phyloP scores from a whole-genome alignment of 2,329 filamentous ascomycete genomes.

The Rugonectria rugulosa region DNA sequence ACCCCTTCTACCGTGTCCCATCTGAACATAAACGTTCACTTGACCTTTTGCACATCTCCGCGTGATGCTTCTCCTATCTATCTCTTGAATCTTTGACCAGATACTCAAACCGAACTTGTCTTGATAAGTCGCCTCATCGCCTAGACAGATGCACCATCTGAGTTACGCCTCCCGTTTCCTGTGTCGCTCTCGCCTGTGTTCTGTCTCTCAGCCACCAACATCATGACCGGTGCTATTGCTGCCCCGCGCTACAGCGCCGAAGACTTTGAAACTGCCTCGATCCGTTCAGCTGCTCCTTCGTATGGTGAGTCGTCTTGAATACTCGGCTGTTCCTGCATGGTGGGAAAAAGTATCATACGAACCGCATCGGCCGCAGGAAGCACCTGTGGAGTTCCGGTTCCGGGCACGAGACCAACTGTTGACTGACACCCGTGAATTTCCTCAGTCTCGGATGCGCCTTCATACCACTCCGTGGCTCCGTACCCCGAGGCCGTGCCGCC shows the following conservation, averaged over 20 bases:
- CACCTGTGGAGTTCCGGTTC: constrained; percentile 12
- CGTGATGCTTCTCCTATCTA: constrained; percentile 8
- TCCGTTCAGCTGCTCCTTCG: constrained; percentile 72
- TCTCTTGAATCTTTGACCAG: neutral
- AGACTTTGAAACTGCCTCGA: constrained; percentile 73
- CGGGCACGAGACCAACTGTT: constrained; percentile 28
- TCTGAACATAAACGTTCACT: constrained; percentile 24
- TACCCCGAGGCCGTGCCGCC: constrained; percentile 57
- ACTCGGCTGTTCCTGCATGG: constrained; percentile 10
- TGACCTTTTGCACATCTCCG: constrained; percentile 21
- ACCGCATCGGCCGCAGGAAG: constrained; percentile 3
- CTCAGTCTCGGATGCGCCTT: constrained; percentile 69
- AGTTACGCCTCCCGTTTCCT: constrained; percentile 30
- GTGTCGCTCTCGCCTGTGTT: constrained; percentile 26
- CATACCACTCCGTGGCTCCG: constrained; percentile 66
- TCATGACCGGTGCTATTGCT: constrained; percentile 43
- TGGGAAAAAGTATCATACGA: constrained; percentile 12
- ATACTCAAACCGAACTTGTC: constrained; percentile 20
- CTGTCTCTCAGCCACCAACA: constrained; percentile 25
- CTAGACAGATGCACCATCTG: constrained; percentile 36
- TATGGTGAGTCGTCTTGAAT: constrained; percentile 59
- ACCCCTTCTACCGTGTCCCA: constrained; percentile 25
- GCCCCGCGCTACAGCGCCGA: constrained; percentile 51
- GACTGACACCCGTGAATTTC: constrained; percentile 25
- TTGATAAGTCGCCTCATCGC: constrained; percentile 21